Evolutionary conservation across 129 eudicot genomes (phyloP).

Genomic region (Glebionis coronaria): DNA sequence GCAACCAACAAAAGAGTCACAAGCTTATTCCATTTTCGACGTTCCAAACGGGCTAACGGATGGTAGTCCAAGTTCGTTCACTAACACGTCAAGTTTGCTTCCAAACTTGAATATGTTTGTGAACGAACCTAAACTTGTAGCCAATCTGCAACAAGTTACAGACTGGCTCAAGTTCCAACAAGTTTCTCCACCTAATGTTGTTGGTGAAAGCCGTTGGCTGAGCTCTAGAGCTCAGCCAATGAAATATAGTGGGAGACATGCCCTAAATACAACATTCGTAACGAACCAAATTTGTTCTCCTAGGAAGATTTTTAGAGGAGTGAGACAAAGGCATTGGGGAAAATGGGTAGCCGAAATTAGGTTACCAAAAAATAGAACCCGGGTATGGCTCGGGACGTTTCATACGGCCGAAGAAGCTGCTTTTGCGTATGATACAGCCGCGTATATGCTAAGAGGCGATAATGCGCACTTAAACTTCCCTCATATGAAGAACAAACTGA

Average conservation of each 20-base stretch:
- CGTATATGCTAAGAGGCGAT: constrained; percentile 80
- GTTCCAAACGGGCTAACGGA: constrained; percentile 13
- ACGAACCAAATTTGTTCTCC: constrained; percentile 25
- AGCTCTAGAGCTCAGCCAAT: constrained; percentile 52
- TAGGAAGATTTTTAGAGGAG: constrained; percentile 72
- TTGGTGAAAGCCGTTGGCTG: constrained; percentile 30
- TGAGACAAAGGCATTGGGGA: constrained; percentile 94
- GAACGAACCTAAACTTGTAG: constrained; percentile 30
- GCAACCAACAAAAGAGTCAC: constrained; percentile 22
- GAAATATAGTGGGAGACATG: constrained; percentile 39
- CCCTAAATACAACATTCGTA: neutral
- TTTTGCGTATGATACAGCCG: constrained; percentile 87
- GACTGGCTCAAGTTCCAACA: constrained; percentile 42
- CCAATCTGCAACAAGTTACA: constrained; percentile 16
- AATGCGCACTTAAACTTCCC: constrained; percentile 82
- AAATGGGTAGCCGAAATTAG: constrained; percentile 95
- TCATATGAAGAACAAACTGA: constrained; percentile 57
- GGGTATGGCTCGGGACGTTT: constrained; percentile 92
- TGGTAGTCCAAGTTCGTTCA: no score
- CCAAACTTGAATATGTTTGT: constrained; percentile 29
- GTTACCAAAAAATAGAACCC: constrained; percentile 68
- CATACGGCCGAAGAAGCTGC: constrained; percentile 88
- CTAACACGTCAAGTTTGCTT: neutral
- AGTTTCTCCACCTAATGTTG: constrained; percentile 16
- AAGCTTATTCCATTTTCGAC: constrained; percentile 17